Evolutionary conservation across 2,329 filamentous ascomycete genomes (phyloP), one percentile per base, ranked within the genome.

Genomic region (Nannizzia gypsea): DNA sequence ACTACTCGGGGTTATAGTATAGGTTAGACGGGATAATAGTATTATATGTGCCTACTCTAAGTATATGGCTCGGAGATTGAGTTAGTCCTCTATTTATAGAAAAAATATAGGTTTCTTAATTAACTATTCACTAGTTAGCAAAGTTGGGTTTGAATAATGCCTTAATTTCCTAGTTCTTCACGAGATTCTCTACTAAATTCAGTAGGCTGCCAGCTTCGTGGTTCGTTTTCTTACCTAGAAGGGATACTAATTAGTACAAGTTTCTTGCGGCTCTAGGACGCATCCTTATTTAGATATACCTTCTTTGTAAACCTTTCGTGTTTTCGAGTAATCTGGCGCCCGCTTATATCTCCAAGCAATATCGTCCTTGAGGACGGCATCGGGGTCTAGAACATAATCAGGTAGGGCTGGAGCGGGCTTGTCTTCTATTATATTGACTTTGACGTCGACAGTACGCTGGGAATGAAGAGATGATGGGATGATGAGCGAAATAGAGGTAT

Each of bases 141-240:
- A 86, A 75, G 15, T 76, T 66, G 6, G 78, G 78, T 72, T 87
- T 87, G 79, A 85, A 86, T 0, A 82, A 86, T 0, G 85, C 85
- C 70, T 87, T 84, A 57, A 87, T 80, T 70, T 87, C 84, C 85
- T 84, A 87, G 69, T 87, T 87, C 74, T 87, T 87, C 67, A 87
- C 84, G 1, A 87, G 78, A 67, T 87, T 87, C 69, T 87, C 80
- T 40, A 87, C 83, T 3, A 87, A 78, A 56, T 78, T 72, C 11
- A 81, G 78, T 2, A 87, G 78, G 60, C 79, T 83, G 38, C 76
- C 77, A 3, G 81, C 74, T 52, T 72, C 71, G 69, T 87, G 84
- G 66, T 72, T 78, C 70, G 74, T 77, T 38, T 72, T 76, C 70
- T 84, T 86, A 58, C 80, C 83, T 87, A 66, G 3, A n/a, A n/a